Evolutionary conservation across 345 rosid genomes (phyloP).

Genomic region (Nephelium lappaceum): DNA sequence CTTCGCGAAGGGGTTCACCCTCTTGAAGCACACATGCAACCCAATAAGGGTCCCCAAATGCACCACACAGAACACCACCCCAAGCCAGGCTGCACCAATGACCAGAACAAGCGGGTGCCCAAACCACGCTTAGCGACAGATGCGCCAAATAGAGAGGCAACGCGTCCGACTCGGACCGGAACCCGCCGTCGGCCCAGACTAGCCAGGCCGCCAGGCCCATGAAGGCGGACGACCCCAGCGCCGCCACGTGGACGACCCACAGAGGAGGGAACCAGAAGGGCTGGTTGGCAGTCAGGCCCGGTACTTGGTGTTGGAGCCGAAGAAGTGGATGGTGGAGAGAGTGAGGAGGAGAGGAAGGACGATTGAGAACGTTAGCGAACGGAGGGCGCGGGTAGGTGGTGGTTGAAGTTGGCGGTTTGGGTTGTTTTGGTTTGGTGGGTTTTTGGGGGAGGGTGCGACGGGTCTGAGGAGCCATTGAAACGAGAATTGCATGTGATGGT

Average conservation of each 20-base stretch:
- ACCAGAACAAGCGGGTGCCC: conserved; percentile 48
- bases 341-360: conserved; percentile 22
- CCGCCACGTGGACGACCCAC: conserved; percentile 29
- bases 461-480: conserved; percentile 11
- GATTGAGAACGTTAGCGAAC: conserved; percentile 23
- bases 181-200: conserved; percentile 40
- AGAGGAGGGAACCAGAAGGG: conserved; percentile 45
- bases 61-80: conserved; percentile 22
- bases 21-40: conserved; percentile 24
- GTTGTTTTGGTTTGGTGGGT: not conserved
- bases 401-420: not conserved
- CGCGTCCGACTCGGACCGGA: conserved; percentile 15
- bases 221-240: conserved; percentile 29
- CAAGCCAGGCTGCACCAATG: conserved; percentile 33
- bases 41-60: conserved; percentile 36
- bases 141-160: conserved; percentile 40
- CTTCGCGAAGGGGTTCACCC: conserved; percentile 25
- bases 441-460: not conserved
- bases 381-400: conserved; percentile 9
- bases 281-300: conserved; percentile 7
- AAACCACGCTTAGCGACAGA: conserved; percentile 29
- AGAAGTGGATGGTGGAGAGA: conserved; percentile 20
- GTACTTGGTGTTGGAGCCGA: conserved; percentile 41
- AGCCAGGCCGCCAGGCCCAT: conserved; percentile 46
- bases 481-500: not conserved